phyloP scores from a whole-genome alignment of 2,329 filamentous ascomycete genomes.

The Aspergillus sp. region DNA sequence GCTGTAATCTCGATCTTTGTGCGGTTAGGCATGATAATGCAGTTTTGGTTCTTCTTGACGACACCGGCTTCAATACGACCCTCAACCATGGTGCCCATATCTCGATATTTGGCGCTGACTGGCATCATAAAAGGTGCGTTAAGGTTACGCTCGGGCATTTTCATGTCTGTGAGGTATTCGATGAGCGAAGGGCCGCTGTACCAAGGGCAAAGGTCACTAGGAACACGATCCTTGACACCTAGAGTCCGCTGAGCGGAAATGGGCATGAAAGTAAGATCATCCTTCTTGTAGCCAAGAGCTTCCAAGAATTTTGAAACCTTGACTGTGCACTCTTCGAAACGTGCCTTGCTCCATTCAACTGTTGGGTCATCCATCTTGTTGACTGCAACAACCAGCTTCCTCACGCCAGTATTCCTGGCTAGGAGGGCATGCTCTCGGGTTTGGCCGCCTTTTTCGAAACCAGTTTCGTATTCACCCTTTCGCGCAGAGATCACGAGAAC shows the following conservation, averaged over 20 bases:
- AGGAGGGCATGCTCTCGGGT: constrained; percentile 97
- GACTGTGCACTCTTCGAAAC: constrained; percentile 88
- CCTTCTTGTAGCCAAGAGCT: constrained; percentile 93
- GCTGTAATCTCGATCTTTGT: constrained; percentile 78
- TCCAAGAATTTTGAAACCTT: constrained; percentile 89
- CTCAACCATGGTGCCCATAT: constrained; percentile 96
- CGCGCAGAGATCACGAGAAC: constrained; percentile 94
- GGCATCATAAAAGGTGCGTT: constrained; percentile 99
- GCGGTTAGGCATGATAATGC: constrained; percentile 95
- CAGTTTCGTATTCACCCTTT: constrained; percentile 98
- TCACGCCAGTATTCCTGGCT: constrained; percentile 96
- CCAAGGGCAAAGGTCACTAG: constrained; percentile 75
- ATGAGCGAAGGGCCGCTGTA: constrained; percentile 87
- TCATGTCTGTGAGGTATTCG: constrained; percentile 94
- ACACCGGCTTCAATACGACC: constrained; percentile 96
- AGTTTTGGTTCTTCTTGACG: constrained; percentile 80
- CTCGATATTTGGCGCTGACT: constrained; percentile 90
- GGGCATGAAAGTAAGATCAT: constrained; percentile 91
- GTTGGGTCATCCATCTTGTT: constrained; percentile 99
- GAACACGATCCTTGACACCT: constrained; percentile 85
- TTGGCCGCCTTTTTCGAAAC: constrained; percentile 94
- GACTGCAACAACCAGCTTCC: constrained; percentile 90
- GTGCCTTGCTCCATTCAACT: constrained; percentile 90
- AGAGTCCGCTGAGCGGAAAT: constrained; percentile 84
- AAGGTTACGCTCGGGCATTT: constrained; percentile 87